Base-by-base conservation (phyloP, 75 land plant species). In the Selaginella moellendorffii region DNA sequence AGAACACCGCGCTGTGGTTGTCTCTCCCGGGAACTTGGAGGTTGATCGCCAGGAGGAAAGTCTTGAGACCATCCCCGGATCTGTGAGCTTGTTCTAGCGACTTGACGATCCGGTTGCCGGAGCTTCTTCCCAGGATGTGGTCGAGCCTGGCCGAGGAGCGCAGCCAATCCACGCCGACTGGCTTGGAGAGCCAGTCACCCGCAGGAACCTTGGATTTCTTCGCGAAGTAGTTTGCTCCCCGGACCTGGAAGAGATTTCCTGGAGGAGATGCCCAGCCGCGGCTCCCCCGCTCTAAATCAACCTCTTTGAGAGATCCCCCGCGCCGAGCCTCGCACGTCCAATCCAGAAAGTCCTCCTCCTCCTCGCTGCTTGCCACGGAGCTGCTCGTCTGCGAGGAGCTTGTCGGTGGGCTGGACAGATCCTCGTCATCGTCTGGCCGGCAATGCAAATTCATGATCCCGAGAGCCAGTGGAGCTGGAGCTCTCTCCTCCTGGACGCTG, bases 1-100 rank as follows among this genome's bases (percentile, higher is more conserved):
- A 56, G 24, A 56, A 56, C 5, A 56, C 19, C n/a, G 59, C 59
- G n/a, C 59, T 56, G 59, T 56, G 59, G 24, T 56, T 5, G 8
- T 56, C 59, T 19, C 19, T 56, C 21, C 59, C 59, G n/a, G 59
- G 59, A 56, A 56, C 59, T 56, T 56, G 59, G 9, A 56, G 59
- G n/a, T 56, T 56, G 8, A 56, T n/a, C 8, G 59, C 59, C 5
- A 56, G 9, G 5, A 56, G 2, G 24, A 56, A 56, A 18, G 51
- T 10, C 18, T 46, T 46, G 18, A 46, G 51, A 46, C 14, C 51
- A 46, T 46, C 10, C 18, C 51, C 51, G 8, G 19, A 19, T 56
- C 9, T 19, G 8, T 56, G 8, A 21, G 59, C 59, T 24, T 56
- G 17, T 8, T 56, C 21, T 2, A 56, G 9, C 8, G 59, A 5